Percentiles rank a stretch among this genome's conserved stretches.
phyloP scores from a whole-genome alignment of 2,329 filamentous ascomycete genomes.

The Zymoseptoria pseudotritici region DNA sequence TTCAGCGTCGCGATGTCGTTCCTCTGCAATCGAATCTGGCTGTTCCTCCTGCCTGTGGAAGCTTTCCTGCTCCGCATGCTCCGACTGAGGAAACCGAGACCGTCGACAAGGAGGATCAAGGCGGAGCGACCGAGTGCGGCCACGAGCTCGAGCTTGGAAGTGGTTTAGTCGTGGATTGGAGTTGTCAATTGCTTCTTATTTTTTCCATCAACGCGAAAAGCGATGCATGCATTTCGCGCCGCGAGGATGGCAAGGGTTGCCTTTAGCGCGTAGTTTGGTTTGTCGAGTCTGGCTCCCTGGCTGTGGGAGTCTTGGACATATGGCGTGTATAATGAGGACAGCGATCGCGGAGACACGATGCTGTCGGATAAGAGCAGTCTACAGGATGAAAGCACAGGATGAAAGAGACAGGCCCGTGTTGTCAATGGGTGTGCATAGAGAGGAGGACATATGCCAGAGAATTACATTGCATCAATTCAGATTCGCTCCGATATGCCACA shows the following conservation, averaged over 20 bases:
- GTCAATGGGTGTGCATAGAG: not conserved
- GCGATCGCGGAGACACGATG: not conserved
- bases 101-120: conserved; percentile 35
- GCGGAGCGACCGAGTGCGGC: not conserved
- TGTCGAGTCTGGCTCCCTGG: not conserved
- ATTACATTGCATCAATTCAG: not conserved
- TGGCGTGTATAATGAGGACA: too few species aligned
- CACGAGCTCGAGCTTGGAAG: not conserved
- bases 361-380: not conserved
- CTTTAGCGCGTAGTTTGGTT: not conserved
- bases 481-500: not conserved
- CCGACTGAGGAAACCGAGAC: conserved; percentile 47
- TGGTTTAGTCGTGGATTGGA: not conserved
- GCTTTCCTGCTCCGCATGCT: conserved; percentile 43
- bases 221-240: not conserved
- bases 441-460: not conserved
- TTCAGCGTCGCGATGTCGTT: conserved; percentile 44
- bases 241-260: not conserved
- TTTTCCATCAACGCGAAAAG: not conserved
- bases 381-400: not conserved
- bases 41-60: conserved; percentile 46
- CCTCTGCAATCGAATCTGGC: conserved; percentile 43
- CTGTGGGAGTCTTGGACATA: too few species aligned
- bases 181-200: not conserved
- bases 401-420: not conserved